These are phyloP conservation scores for Stropharia rugosoannulata DNA, from an alignment of 768 basidiomycete genomes.

Conservation along the genomic window DNA sequence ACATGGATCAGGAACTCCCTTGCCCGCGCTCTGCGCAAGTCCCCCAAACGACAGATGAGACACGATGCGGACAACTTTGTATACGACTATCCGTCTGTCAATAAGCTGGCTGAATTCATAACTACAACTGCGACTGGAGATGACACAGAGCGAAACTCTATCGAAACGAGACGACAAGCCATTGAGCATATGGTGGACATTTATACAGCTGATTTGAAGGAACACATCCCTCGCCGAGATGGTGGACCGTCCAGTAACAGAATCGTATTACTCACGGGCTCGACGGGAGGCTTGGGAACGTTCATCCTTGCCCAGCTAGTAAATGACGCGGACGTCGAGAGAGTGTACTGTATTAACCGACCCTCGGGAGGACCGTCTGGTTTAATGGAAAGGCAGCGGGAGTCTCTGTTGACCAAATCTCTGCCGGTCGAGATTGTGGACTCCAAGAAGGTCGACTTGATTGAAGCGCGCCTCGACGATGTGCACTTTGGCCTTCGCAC, in stretches of 20 bases:
- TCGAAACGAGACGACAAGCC: neutral
- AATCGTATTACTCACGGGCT: conserved; percentile 7
- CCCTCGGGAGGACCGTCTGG: neutral
- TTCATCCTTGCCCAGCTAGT: neutral
- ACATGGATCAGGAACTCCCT: conserved; percentile 11
- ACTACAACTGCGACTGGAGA: neutral
- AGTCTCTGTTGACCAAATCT: neutral
- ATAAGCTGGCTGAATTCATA: conserved; percentile 1
- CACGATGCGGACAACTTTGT: conserved; percentile 3
- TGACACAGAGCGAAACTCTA: neutral
- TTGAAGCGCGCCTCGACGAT: neutral
- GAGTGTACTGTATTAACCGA: neutral
- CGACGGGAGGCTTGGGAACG: conserved; percentile 3
- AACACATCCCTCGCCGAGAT: neutral
- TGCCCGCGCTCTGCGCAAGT: conserved; percentile 1
- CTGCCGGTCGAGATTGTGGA: neutral
- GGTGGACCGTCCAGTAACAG: neutral
- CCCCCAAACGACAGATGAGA: neutral
- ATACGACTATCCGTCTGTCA: conserved; percentile 9
- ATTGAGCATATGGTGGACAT: conserved; percentile 7
- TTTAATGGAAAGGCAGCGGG: neutral
- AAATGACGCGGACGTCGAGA: neutral
- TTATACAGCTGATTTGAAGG: neutral
- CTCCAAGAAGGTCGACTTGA: neutral
- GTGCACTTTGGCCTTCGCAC: neutral